A percentile compares a stretch with the other conserved stretches of the same genome.
phyloP scores from a whole-genome alignment of 2,329 filamentous ascomycete species.

The Coniella lustricola region DNA sequence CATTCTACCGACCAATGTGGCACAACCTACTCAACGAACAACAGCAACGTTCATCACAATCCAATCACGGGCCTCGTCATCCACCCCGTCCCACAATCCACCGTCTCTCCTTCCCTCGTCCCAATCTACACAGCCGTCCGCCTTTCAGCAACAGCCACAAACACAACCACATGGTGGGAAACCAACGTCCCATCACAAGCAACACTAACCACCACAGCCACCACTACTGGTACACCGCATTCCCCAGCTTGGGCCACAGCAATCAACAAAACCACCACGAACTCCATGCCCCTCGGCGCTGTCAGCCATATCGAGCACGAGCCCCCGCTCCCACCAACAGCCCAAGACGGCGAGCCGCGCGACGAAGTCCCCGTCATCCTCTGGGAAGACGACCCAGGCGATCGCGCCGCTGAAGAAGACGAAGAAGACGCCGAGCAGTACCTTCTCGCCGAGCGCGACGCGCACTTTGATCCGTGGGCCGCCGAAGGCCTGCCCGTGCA shows the following conservation, averaged over 20 bases:
- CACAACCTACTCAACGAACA: constrained; percentile 33
- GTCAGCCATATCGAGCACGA: constrained; percentile 36
- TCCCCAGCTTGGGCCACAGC: constrained; percentile 39
- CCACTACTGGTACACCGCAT: constrained; percentile 16
- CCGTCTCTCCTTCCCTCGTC: constrained; percentile 23
- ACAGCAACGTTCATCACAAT: constrained; percentile 28
- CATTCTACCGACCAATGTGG: constrained; percentile 39
- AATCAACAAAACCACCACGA: constrained; percentile 36
- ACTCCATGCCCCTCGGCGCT: constrained; percentile 37
- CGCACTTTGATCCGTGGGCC: constrained; percentile 23
- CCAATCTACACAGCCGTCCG: constrained; percentile 48
- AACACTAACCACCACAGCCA: too few relatives aligned
- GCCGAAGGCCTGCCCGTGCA: constrained; percentile 34
- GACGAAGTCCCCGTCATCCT: constrained; percentile 17
- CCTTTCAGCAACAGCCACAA: constrained; percentile 44
- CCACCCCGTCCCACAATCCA: constrained; percentile 27
- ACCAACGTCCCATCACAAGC: constrained; percentile 32
- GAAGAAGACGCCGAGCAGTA: constrained; percentile 23
- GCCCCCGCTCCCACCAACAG: constrained; percentile 24
- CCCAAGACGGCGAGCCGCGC: constrained; percentile 21
- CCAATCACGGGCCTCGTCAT: constrained; percentile 46
- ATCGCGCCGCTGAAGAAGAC: constrained; percentile 20
- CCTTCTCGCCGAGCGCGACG: constrained; percentile 26
- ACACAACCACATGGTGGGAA: constrained; percentile 43
- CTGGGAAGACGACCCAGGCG: constrained; percentile 19